Percentiles rank a stretch among this genome's conserved stretches.
phyloP scores from a whole-genome alignment of 1,284 basidiomycete genomes.

The Tylopilus sp. region DNA sequence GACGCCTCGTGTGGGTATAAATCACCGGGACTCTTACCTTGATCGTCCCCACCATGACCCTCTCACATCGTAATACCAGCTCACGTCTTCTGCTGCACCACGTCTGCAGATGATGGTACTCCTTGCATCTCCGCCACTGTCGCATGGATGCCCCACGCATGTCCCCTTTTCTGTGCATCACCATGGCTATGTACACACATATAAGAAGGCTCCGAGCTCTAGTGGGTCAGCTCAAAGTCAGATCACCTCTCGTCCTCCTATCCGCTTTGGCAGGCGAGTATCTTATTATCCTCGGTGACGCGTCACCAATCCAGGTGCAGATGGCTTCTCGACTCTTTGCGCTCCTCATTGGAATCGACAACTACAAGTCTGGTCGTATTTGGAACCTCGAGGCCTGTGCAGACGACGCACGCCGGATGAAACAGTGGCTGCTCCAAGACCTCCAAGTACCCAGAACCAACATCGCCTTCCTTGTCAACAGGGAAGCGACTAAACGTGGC shows the following conservation, averaged over 20 bases:
- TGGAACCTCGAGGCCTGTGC: constrained; percentile 63
- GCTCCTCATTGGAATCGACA: constrained; percentile 60
- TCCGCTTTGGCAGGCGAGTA: constrained; percentile 8
- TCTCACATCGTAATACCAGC: not conserved
- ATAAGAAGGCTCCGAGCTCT: constrained; percentile 20
- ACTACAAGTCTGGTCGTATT: constrained; percentile 57
- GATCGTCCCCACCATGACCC: too few relatives aligned
- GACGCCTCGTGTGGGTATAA: too few relatives aligned
- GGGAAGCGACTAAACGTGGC: constrained; percentile 52
- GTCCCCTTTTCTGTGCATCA: not conserved
- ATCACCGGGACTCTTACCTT: too few relatives aligned
- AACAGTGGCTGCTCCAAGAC: constrained; percentile 51
- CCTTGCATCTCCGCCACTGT: constrained; percentile 30
- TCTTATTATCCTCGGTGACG: not conserved
- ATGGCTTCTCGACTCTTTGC: constrained; percentile 55
- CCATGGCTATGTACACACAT: constrained; percentile 5
- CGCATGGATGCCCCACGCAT: too few relatives aligned
- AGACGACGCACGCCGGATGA: constrained; percentile 55
- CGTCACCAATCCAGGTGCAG: constrained; percentile 15
- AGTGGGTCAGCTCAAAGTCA: constrained; percentile 2
- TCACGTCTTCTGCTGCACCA: constrained; percentile 1
- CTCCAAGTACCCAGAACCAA: constrained; percentile 57
- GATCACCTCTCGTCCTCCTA: constrained; percentile 7
- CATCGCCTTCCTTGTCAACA: constrained; percentile 52
- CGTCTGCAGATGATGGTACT: constrained; percentile 20